A percentile compares a stretch with the other conserved stretches of the same genome.
phyloP scores from a whole-genome alignment of 306 rosid species.

The Argentina anserina region DNA sequence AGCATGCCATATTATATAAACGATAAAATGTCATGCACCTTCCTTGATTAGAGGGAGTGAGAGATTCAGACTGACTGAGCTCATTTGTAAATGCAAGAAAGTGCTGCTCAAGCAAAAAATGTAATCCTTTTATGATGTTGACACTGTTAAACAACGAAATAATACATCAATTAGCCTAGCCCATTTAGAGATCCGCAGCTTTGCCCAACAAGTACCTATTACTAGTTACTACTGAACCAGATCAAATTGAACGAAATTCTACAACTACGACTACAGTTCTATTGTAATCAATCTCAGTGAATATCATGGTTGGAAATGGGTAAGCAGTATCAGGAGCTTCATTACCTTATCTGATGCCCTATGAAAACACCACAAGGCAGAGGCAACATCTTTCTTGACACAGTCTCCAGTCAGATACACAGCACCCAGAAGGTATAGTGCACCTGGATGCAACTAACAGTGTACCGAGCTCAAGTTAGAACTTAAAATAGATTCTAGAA shows the following conservation, averaged over 20 bases:
- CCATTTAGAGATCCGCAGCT: background rate
- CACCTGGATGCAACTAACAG: conserved; percentile 86
- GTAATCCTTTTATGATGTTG: background rate
- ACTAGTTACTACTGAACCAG: background rate
- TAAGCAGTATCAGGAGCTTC: background rate
- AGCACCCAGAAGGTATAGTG: conserved; percentile 85
- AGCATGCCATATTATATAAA: background rate
- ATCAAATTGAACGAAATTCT: background rate
- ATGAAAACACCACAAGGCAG: conserved; percentile 89
- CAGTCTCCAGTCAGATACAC: conserved; percentile 90
- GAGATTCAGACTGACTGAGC: background rate
- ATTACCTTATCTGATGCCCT: conserved; percentile 90
- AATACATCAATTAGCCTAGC: background rate
- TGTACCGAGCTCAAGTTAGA: conserved; percentile 37
- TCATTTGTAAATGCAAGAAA: background rate
- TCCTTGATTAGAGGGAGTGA: background rate
- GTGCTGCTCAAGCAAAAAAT: background rate
- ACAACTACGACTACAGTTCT: background rate
- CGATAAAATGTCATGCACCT: background rate
- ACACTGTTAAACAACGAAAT: background rate
- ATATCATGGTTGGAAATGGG: background rate
- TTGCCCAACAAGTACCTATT: background rate
- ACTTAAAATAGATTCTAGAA: conserved; percentile 17
- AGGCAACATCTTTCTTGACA: conserved; percentile 64
- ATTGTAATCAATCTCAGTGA: background rate